phyloP scores from a whole-genome alignment of 306 rosid genomes.

The Oemleria cerasiformis region DNA sequence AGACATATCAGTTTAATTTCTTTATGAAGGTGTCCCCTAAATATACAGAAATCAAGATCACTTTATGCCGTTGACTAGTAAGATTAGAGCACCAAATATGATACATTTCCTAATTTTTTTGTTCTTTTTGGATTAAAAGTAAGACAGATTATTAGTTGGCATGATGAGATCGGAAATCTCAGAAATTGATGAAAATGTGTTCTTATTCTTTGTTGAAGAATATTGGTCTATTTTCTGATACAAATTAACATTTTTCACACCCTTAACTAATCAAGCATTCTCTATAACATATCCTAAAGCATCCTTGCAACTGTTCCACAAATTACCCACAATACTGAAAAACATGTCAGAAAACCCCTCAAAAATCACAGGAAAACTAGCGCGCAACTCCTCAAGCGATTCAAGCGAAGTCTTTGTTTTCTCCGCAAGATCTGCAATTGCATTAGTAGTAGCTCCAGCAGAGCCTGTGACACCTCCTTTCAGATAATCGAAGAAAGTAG shows the following conservation, averaged over 20 bases:
- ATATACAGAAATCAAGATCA: no score
- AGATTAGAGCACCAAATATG: no score
- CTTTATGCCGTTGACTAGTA: no score
- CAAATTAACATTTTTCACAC: neutral
- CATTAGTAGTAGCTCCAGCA: constrained; percentile 22
- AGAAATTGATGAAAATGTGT: neutral
- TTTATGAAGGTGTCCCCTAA: no score
- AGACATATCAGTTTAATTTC: no score
- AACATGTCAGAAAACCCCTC: constrained; percentile 32
- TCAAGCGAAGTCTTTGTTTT: constrained; percentile 40
- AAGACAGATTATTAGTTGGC: no score
- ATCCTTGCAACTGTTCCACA: constrained; percentile 45
- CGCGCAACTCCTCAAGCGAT: neutral
- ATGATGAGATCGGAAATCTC: no score
- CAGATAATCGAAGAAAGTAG: constrained; percentile 36
- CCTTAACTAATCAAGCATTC: constrained; percentile 27
- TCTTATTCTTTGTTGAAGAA: neutral
- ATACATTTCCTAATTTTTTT: no score
- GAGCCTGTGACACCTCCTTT: constrained; percentile 32
- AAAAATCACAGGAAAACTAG: constrained; percentile 26
- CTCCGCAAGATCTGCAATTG: constrained; percentile 32
- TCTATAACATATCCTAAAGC: constrained; percentile 47
- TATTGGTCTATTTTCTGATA: neutral
- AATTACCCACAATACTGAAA: constrained; percentile 29
- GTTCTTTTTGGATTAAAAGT: no score